Evolutionary conservation across 768 basidiomycete genomes (phyloP), one percentile per base, ranked within the genome.

Genomic region (Suillus clintonianus): DNA sequence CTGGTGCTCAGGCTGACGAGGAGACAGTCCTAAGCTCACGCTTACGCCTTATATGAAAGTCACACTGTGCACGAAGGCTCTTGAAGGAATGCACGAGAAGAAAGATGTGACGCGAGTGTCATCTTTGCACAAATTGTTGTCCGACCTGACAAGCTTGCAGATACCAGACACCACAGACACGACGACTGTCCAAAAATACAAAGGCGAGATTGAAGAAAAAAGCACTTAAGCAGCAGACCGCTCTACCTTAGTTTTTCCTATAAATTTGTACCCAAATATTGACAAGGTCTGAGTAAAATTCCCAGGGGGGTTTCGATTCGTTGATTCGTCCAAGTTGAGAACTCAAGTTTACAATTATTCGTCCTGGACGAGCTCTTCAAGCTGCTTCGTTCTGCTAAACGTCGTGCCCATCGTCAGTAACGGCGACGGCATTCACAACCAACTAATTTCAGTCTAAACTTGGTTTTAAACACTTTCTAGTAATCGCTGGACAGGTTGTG

Each of bases 11-110:
- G 59, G 36, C 39, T 65, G 41, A 62, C 51, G 14, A 41, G 7
- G 30, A 32, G 15, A 19, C 10, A 91, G 90, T 67, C 71, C 83
- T 22, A 83, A 84, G 64, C 81, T 81, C 67, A 82, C 81, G 8
- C 83, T 84, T 66, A 85, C 83, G 3, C 86, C 90, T 1, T 90
- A 83, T 62, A 89, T 94, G 87, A 86, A 82, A 64, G 77, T 93
- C 62, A 92, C 88, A 0, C 76, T 94, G 0, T 86, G 85, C 15
- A 76, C 78, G 30, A 68, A 68, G 59, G 78, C 83, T 60, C 72
- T 86, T 0, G 78, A 80, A 8, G 74, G 78, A 19, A 69, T 82
- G 8, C 71, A 75, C 24, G 69, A 74, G 10, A 80, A 80, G 62
- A 11, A 66, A 65, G 62, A 75, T 27, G 84, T 86, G 57, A 89